Evolutionary conservation across 495 filamentous ascomycete species (phyloP).

Genomic region (Daldinia childiae): DNA sequence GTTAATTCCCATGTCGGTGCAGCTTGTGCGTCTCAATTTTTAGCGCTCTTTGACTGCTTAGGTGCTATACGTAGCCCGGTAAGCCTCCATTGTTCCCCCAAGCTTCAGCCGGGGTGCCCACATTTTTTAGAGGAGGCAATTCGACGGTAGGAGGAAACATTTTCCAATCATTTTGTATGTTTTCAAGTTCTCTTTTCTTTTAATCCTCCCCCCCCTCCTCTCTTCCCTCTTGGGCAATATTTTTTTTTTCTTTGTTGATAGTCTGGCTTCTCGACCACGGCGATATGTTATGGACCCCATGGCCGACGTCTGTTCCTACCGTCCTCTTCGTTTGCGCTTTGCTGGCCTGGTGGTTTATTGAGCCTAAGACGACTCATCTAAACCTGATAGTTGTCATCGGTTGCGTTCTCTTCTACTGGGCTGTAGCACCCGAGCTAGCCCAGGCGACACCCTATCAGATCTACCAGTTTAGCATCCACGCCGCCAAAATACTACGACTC

Average conservation of each 20-base stretch:
- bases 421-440: constrained; percentile 54
- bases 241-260: constrained; percentile 35
- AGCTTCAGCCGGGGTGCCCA: constrained; percentile 23
- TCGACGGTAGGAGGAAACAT: constrained; percentile 38
- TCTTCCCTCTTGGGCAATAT: constrained; percentile 35
- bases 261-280: constrained; percentile 47
- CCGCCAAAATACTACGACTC: constrained; percentile 49
- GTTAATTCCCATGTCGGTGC: not conserved
- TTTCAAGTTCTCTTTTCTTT: constrained; percentile 22
- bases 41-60: constrained; percentile 18
- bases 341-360: constrained; percentile 60
- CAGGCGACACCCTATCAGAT: constrained; percentile 50
- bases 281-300: constrained; percentile 63
- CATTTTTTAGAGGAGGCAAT: constrained; percentile 37
- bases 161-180: constrained; percentile 34
- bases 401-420: constrained; percentile 58
- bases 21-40: not conserved
- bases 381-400: constrained; percentile 57
- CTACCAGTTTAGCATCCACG: constrained; percentile 49
- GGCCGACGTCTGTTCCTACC: constrained; percentile 59
- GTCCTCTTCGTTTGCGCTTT: constrained; percentile 61
- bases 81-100: constrained; percentile 14
- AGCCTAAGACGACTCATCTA: constrained; percentile 57
- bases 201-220: constrained; percentile 25
- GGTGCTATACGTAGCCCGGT: not conserved